Conservation (phyloP, 2,329 filamentous ascomycete genomes). For the Nannizziopsis barbatae region DNA sequence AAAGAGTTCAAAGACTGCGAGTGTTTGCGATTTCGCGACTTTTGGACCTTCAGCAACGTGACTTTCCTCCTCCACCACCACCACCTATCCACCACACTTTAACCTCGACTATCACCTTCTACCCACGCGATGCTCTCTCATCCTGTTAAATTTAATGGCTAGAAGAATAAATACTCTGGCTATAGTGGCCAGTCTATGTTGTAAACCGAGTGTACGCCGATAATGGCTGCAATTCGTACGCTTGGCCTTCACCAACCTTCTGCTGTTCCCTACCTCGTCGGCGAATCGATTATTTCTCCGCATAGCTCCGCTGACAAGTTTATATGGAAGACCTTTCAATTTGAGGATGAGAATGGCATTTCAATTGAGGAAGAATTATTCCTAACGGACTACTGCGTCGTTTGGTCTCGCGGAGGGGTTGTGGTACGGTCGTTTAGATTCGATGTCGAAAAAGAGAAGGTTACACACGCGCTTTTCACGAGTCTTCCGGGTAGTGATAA, state of each 20-base stretch:
- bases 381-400: constrained; percentile 60
- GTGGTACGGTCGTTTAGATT: constrained; percentile 81
- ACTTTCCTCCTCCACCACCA: constrained; percentile 5
- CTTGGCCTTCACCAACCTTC: constrained; percentile 83
- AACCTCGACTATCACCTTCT: constrained; percentile 6
- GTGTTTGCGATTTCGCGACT: not conserved
- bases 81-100: not conserved
- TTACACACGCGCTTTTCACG: constrained; percentile 77
- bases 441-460: constrained; percentile 70
- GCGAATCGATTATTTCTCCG: constrained; percentile 62
- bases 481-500: constrained; percentile 53
- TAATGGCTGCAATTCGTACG: constrained; percentile 83
- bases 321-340: constrained; percentile 57
- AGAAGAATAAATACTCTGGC: constrained; percentile 13
- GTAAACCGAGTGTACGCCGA: constrained; percentile 17
- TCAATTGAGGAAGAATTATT: constrained; percentile 66
- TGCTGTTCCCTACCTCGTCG: constrained; percentile 69
- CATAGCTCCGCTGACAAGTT: constrained; percentile 56
- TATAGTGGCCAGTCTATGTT: constrained; percentile 19
- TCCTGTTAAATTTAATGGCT: constrained; percentile 8
- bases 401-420: constrained; percentile 80
- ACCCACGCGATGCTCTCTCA: constrained; percentile 14
- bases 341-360: constrained; percentile 34
- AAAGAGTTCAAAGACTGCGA: no score
- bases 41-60: constrained; percentile 6